A percentile compares a stretch with the other conserved stretches of the same genome.
These are phyloP conservation scores for Cryptococcus deneoformans DNA, from an alignment of 1,284 basidiomycete genomes.

Conservation along the genomic window DNA sequence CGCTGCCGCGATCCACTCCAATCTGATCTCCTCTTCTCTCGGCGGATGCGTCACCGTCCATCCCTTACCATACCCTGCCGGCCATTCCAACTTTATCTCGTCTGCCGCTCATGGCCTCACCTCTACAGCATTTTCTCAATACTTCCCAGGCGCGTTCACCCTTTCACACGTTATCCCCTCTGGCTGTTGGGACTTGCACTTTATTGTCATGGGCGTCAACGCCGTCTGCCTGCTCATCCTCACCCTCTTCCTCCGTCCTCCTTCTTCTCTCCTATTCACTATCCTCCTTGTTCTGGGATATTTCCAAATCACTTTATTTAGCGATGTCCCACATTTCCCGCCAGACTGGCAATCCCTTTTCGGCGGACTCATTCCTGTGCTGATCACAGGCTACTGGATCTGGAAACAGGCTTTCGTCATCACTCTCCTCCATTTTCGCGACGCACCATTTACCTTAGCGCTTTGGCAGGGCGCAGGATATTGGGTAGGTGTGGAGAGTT, in stretches of 20 bases:
- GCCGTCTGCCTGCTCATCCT: conserved; percentile 30
- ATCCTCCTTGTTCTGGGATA: conserved; percentile 36
- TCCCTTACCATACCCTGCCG: conserved; percentile 21
- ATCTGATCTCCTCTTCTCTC: conserved; percentile 24
- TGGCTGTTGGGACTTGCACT: conserved; percentile 38
- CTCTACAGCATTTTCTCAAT: conserved; percentile 25
- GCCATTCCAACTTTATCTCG: conserved; percentile 19
- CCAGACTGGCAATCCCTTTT: conserved; percentile 37
- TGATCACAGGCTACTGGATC: conserved; percentile 37
- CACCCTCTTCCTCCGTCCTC: conserved; percentile 32
- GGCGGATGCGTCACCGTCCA: conserved; percentile 37
- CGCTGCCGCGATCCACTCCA: conserved; percentile 36
- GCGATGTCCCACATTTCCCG: conserved; percentile 24
- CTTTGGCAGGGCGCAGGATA: conserved; percentile 44
- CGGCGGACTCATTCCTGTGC: conserved; percentile 23
- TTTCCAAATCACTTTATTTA: conserved; percentile 34
- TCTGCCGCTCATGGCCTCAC: conserved; percentile 17
- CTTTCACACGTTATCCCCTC: conserved; percentile 7
- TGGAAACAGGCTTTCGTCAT: conserved; percentile 33
- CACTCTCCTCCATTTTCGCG: conserved; percentile 30
- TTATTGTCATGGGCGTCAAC: conserved; percentile 37
- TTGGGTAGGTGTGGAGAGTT: conserved; percentile 45
- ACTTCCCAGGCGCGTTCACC: conserved; percentile 34
- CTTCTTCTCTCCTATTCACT: conserved; percentile 22
- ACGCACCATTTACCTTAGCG: conserved; percentile 32